Conservation (phyloP, 73 alveolate genomes). For the Durusdinium trenchii region DNA sequence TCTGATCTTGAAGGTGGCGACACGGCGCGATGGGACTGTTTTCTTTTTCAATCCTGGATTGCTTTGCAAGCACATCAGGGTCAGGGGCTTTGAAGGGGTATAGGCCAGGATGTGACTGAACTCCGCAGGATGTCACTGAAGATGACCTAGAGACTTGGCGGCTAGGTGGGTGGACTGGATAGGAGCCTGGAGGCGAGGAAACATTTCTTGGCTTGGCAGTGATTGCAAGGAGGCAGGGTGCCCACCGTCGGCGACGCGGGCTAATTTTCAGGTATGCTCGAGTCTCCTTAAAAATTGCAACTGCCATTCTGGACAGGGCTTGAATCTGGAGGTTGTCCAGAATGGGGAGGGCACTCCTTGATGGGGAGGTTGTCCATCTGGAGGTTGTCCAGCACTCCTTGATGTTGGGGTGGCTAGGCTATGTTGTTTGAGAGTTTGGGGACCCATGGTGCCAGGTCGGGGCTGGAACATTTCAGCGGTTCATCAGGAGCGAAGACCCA, state of each 20-base stretch:
- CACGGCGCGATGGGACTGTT: background rate
- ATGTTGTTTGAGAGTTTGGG: too few relatives aligned
- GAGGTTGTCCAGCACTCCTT: too few relatives aligned
- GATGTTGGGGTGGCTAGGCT: too few relatives aligned
- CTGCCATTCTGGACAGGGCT: too few relatives aligned
- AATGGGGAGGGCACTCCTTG: too few relatives aligned
- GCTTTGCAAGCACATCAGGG: background rate
- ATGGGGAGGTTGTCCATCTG: too few relatives aligned
- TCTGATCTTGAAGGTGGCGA: conserved; percentile 33
- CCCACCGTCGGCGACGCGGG: background rate
- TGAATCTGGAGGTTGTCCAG: background rate
- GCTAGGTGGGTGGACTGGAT: background rate
- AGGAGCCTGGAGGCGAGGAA: background rate
- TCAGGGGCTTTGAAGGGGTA: background rate
- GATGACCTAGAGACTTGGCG: conserved; percentile 67
- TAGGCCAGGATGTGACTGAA: background rate
- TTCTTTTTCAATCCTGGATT: too few relatives aligned
- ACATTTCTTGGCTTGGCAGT: background rate
- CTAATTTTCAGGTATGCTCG: background rate
- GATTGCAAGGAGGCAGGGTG: background rate
- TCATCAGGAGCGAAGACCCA: too few relatives aligned
- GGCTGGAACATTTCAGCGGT: too few relatives aligned
- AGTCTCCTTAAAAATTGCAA: too few relatives aligned
- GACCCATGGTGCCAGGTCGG: too few relatives aligned
- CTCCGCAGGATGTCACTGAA: conserved; percentile 64